Evolutionary conservation across 108 stramenopile species (phyloP).

Genomic region (Cyclostephanos tholiformis): DNA sequence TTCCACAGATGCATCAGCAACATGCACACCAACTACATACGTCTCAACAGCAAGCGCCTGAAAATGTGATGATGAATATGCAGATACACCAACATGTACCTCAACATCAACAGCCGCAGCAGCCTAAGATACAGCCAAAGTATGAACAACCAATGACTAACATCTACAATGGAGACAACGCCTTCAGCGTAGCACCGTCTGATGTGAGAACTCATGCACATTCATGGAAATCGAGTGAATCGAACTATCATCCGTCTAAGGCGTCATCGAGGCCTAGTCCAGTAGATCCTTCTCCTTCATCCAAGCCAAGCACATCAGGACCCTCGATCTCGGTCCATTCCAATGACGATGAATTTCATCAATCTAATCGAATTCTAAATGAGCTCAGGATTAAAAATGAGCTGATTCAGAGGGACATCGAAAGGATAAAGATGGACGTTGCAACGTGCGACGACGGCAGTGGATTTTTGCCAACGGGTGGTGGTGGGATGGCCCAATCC

Average conservation of each 20-base stretch:
- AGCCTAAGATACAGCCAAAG: background rate
- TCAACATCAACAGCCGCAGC: background rate
- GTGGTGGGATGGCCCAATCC: background rate
- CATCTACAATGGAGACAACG: background rate
- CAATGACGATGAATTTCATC: background rate
- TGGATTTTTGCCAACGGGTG: background rate
- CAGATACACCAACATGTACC: background rate
- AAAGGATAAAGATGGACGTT: background rate
- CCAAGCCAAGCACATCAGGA: background rate
- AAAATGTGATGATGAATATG: background rate
- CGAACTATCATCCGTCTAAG: too few relatives aligned
- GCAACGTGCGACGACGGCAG: background rate
- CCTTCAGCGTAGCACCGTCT: background rate
- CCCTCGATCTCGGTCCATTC: background rate
- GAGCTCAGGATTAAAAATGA: constrained; percentile 2
- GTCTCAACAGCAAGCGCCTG: background rate
- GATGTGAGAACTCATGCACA: background rate
- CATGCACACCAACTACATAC: background rate
- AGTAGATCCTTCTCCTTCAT: background rate
- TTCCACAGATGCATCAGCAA: background rate
- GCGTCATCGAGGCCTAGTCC: background rate
- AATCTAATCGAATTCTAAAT: background rate
- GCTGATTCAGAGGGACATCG: background rate
- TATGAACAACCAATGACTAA: background rate
- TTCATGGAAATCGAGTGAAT: too few relatives aligned